A percentile compares a stretch with the other conserved stretches of the same genome.
These are phyloP conservation scores for Pharus latifolius DNA, from an alignment of 176 grass and related monocot genomes.

Conservation along the genomic window DNA sequence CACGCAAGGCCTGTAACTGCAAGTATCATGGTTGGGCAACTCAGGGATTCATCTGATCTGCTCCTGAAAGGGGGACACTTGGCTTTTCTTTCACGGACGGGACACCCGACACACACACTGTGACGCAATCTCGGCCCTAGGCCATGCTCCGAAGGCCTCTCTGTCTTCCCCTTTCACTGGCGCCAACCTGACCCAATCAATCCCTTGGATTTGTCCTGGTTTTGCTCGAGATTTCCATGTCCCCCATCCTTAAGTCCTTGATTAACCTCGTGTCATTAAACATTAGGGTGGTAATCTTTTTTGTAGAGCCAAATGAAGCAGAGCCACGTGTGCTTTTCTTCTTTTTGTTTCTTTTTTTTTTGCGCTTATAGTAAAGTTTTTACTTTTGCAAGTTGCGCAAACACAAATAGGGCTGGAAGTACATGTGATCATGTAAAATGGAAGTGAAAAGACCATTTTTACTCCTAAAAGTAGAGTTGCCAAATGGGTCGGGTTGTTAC, in stretches of 20 bases:
- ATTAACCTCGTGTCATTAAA: not conserved
- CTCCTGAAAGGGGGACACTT: slow-evolving; percentile 29
- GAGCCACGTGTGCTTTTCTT: not conserved
- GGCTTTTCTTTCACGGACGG: slow-evolving; percentile 9
- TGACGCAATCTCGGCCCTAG: not conserved
- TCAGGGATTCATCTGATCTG: slow-evolving; percentile 2
- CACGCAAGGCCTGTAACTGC: not conserved
- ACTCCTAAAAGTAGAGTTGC: too few species aligned
- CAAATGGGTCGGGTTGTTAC: too few species aligned
- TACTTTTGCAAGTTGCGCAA: not conserved
- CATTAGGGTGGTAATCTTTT: not conserved
- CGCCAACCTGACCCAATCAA: too few species aligned
- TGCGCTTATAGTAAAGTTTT: not conserved
- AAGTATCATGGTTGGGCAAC: not conserved
- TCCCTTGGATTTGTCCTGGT: not conserved
- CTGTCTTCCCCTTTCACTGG: not conserved
- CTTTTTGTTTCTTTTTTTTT: not conserved
- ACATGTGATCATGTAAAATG: not conserved
- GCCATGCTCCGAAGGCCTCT: not conserved
- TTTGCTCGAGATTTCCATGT: not conserved
- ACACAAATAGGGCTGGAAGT: too few species aligned
- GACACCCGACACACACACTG: not conserved
- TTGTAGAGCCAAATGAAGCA: not conserved
- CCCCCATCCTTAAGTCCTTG: not conserved
- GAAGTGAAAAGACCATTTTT: not conserved